Conservation (phyloP, 768 basidiomycete genomes). For the Lentinus tigrinus region DNA sequence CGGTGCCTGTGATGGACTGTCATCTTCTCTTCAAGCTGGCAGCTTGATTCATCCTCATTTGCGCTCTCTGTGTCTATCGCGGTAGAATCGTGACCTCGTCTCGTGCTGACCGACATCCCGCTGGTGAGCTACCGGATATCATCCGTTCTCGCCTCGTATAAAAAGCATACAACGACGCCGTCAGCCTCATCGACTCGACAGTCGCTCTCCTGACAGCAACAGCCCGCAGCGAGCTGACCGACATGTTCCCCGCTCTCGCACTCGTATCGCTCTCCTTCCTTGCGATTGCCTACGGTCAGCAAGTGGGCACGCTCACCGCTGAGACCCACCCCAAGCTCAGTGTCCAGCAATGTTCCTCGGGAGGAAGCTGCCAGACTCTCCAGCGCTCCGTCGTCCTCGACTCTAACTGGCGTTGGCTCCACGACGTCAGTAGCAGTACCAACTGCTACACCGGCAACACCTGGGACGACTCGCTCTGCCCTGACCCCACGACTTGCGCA, state of each 20-base stretch:
- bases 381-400: conserved; percentile 44
- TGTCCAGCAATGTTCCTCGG: conserved; percentile 46
- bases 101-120: background rate
- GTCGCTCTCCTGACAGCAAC: conserved; percentile 9
- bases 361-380: conserved; percentile 40
- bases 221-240: conserved; percentile 3
- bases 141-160: conserved; percentile 7
- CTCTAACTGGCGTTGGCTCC: conserved; percentile 53
- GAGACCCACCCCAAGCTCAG: conserved; percentile 51
- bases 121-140: conserved; percentile 1
- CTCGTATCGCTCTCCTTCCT: conserved; percentile 30
- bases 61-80: background rate
- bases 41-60: too few relatives aligned
- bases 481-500: conserved; percentile 48
- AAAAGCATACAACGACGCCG: background rate
- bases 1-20: background rate
- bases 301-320: conserved; percentile 46
- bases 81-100: background rate
- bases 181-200: conserved; percentile 16
- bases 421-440: conserved; percentile 32
- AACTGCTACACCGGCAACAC: conserved; percentile 56
- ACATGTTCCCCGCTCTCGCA: conserved; percentile 31
- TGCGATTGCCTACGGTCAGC: conserved; percentile 48
- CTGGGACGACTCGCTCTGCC: conserved; percentile 53
- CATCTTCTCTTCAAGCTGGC: background rate